These are phyloP conservation scores for Mycena leptocephala DNA, from an alignment of 768 basidiomycete genomes.

Conservation along the genomic window DNA sequence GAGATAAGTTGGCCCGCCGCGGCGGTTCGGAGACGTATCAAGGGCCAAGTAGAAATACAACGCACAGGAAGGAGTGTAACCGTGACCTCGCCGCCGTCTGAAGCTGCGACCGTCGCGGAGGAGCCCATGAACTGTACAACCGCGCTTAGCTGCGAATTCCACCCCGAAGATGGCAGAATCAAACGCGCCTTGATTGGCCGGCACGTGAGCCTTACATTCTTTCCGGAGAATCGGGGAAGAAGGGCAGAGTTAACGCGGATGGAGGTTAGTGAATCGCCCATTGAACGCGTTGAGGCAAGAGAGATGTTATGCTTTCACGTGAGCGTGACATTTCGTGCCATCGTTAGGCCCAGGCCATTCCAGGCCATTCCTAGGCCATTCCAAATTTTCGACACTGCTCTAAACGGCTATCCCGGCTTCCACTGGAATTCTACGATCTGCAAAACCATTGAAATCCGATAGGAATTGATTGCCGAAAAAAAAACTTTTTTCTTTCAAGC, in stretches of 20 bases:
- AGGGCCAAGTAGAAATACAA: constrained; percentile 7
- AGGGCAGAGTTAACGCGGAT: constrained; percentile 77
- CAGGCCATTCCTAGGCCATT: too few species aligned
- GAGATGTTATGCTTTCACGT: neutral
- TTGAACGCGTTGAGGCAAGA: neutral
- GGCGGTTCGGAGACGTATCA: neutral
- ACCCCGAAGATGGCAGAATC: neutral
- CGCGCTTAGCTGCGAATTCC: constrained; percentile 7
- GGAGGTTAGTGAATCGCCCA: constrained; percentile 40
- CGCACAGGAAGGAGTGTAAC: constrained; percentile 61
- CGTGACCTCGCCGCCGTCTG: constrained; percentile 77
- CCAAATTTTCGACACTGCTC: too few species aligned
- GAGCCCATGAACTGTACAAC: constrained; percentile 58
- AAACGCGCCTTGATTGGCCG: constrained; percentile 70
- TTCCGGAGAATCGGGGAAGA: constrained; percentile 66
- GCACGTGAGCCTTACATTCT: constrained; percentile 74
- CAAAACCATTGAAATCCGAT: too few species aligned
- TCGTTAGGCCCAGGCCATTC: too few species aligned
- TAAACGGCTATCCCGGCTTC: too few species aligned
- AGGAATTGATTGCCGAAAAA: too few species aligned
- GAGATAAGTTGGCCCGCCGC: neutral
- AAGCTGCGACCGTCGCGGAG: constrained; percentile 72
- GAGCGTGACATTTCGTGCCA: neutral
- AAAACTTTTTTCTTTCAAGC: too few species aligned
- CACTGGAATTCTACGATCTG: too few species aligned